A percentile compares a stretch with the other conserved stretches of the same genome.
These are phyloP conservation scores for Eucalyptus lansdowneana DNA, from an alignment of 345 rosid species.

Conservation along the genomic window DNA sequence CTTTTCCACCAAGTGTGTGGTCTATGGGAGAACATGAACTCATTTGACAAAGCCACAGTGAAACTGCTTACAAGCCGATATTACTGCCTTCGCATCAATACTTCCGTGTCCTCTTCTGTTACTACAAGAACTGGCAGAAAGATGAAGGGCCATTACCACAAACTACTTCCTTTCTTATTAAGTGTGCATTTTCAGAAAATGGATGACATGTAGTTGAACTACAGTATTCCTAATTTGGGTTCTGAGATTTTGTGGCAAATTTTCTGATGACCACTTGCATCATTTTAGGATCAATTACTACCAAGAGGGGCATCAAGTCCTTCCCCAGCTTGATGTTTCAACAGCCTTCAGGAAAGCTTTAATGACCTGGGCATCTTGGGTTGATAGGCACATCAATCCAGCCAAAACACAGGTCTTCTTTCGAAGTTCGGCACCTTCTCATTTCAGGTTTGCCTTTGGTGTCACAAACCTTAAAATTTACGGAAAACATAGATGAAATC, in stretches of 20 bases:
- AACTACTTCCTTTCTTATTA: not conserved
- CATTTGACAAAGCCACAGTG: not conserved
- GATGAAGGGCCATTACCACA: not conserved
- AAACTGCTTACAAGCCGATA: not conserved
- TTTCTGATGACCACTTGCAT: not conserved
- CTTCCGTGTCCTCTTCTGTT: not conserved
- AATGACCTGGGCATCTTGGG: slow-evolving; percentile 87
- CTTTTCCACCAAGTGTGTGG: not conserved
- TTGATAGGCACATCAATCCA: slow-evolving; percentile 51
- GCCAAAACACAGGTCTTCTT: slow-evolving; percentile 74
- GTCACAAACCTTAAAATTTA: not conserved
- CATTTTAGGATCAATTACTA: slow-evolving; percentile 69
- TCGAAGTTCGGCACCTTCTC: slow-evolving; percentile 72
- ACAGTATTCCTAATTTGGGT: not conserved
- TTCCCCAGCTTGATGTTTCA: slow-evolving; percentile 62
- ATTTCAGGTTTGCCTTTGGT: slow-evolving; percentile 55
- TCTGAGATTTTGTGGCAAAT: not conserved
- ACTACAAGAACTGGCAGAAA: not conserved
- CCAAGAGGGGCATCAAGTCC: slow-evolving; percentile 69
- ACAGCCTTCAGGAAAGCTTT: slow-evolving; percentile 70
- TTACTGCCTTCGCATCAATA: not conserved
- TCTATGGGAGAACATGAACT: not conserved
- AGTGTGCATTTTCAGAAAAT: not conserved
- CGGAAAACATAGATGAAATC: not conserved
- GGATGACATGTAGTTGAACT: not conserved